Evolutionary conservation across 331 rosid species (phyloP).

Genomic region (Rosa hybrid): DNA sequence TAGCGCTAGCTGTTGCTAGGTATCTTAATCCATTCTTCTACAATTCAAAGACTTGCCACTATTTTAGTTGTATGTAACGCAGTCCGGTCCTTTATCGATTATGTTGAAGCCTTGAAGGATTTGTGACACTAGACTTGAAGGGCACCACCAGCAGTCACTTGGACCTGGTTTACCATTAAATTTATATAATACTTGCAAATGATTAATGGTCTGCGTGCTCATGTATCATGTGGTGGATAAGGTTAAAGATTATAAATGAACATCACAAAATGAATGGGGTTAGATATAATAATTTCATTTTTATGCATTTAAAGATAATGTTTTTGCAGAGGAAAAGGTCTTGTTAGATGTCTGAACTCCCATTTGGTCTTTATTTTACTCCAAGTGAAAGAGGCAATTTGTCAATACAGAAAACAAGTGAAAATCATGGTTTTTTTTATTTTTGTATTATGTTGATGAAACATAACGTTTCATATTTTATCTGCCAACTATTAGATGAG

Average conservation of each 20-base stretch:
- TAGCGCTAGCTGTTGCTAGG: slow-evolving; percentile 77
- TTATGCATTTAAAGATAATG: background rate
- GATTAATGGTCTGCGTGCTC: background rate
- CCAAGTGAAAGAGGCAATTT: background rate
- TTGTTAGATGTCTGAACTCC: background rate
- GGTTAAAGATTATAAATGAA: background rate
- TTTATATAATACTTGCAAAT: background rate
- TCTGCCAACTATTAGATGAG: too few relatives aligned
- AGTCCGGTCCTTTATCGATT: background rate
- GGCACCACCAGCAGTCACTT: background rate
- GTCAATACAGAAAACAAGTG: background rate
- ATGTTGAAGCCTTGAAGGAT: background rate
- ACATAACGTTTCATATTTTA: too few relatives aligned
- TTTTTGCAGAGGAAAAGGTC: background rate
- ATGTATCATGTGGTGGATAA: background rate
- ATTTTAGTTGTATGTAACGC: background rate
- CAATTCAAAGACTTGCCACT: slow-evolving; percentile 9
- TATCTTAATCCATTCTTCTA: slow-evolving; percentile 35
- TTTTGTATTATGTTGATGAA: background rate
- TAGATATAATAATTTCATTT: background rate
- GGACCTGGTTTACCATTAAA: background rate
- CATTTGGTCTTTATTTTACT: background rate
- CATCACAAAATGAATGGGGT: background rate
- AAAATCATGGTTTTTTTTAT: background rate
- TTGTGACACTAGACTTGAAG: background rate